Evolutionary conservation across 169 alveolate species (phyloP), one percentile per base, ranked within the genome.

Genomic region (Plasmodium coatneyi): DNA sequence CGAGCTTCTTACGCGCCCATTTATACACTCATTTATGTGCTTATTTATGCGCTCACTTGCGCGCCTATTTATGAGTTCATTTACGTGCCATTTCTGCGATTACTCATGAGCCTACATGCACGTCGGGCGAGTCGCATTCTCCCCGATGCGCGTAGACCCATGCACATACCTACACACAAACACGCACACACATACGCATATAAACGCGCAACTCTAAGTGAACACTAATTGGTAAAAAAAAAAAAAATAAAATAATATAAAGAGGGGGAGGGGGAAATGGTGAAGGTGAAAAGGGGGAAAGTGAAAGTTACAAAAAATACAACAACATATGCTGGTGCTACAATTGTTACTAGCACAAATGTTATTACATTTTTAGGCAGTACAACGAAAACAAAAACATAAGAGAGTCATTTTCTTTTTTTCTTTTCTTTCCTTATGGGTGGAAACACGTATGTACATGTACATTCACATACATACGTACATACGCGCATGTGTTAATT

Each of bases 141-240:
- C 34, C 76, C 76, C 28, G n/a, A 41, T 5, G 32, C 39, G 14
- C 34, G 46, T 78, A 36, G 46, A 30, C 16, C 4, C 16, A 6
- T 41, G 30, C 9, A 41, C 52, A 19, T 39, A 78, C 70, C 25
- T 46, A 78, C 52, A 74, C 83, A 74, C 46, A 74, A 32, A 74
- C 46, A 74, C 83, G 9, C 46, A 25, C 83, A 74, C 46, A 74
- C 14, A 74, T n/a, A 74, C 46, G 43, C 83, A 74, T 30, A 30
- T 12, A 74, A 12, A 30, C 83, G 30, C 34, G 30, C 41, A 78
- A 36, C 25, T 46, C 43, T 19, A 10, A 25, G 19, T 66, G 34
- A 66, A 66, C 34, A 9, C 36, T 66, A 66, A 66, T 66, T 66
- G 34, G 12, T 66, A 34, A 14, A 3, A 34, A 28, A 52, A 52